These are phyloP conservation scores for Hyaloperonospora brassicae DNA, from an alignment of 352 stramenopile genomes.

Conservation along the genomic window DNA sequence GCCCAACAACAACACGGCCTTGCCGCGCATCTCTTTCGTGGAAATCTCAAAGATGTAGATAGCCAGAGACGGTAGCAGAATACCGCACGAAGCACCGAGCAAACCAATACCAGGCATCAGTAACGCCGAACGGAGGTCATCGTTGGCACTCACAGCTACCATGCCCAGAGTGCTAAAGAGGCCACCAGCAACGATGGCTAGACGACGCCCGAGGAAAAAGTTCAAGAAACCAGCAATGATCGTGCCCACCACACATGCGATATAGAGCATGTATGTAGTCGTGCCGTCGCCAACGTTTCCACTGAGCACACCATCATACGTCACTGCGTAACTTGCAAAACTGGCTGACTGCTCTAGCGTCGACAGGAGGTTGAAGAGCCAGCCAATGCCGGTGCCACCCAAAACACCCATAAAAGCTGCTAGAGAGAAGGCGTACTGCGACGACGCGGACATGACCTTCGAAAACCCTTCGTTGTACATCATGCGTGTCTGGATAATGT, in stretches of 20 bases:
- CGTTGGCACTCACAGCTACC: constrained; percentile 51
- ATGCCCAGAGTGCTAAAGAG: constrained; percentile 60
- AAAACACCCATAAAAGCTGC: constrained; percentile 59
- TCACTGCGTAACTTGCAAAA: constrained; percentile 60
- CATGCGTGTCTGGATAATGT: constrained; percentile 77
- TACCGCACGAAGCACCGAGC: constrained; percentile 48
- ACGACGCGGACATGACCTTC: constrained; percentile 70
- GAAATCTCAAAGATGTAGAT: constrained; percentile 81
- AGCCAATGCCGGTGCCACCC: constrained; percentile 50
- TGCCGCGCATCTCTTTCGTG: constrained; percentile 66
- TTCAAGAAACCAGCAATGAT: constrained; percentile 46
- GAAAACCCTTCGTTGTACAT: constrained; percentile 85
- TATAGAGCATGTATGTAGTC: constrained; percentile 52
- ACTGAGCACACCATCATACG: constrained; percentile 45
- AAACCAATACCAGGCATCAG: constrained; percentile 53
- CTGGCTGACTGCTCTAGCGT: constrained; percentile 56
- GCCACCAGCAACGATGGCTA: constrained; percentile 54
- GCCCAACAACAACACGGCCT: constrained; percentile 56
- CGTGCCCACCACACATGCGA: constrained; percentile 36
- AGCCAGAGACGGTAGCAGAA: constrained; percentile 57
- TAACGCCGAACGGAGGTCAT: constrained; percentile 33
- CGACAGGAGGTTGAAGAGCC: constrained; percentile 57
- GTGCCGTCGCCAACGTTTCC: constrained; percentile 51
- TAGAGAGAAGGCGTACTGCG: constrained; percentile 70
- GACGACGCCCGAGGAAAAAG: constrained; percentile 53